Base-by-base conservation (phyloP, 495 filamentous ascomycete genomes). In the Parachaetomium inaequale region DNA sequence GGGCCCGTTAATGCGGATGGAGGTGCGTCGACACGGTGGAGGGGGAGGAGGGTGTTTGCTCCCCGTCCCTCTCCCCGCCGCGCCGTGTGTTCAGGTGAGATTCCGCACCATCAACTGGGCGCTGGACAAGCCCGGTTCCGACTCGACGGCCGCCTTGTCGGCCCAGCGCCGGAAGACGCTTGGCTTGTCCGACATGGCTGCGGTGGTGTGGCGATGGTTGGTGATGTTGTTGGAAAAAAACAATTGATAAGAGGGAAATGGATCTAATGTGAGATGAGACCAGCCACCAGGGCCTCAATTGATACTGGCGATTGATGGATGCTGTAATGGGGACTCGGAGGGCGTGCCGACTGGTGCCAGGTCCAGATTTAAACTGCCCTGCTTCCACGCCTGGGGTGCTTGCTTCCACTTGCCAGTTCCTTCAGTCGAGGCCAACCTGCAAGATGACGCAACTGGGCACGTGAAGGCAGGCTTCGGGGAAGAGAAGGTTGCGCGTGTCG, bases 51-150 rank as follows among this genome's bases (percentile, higher is more conserved):
- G n/a, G n/a, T 14, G 15, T 3, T 21, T 19, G 40, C 17, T 21
- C n/a, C 17, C n/a, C 40, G 15, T 43, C 40, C 19, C 49, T 4
- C 29, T 29, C 36, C 43, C 55, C 32, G 2, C 17, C 8, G 4
- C 53, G 19, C 10, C 19, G 54, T 21, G 36, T 34, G 54, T 25
- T 21, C 21, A 46, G 26, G 47, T 26, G 42, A 63, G 49, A 15
- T 36, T 66, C 63, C 74, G 66, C 75, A 81, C 78, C 78, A 97
- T 93, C 69, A 96, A 77, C 79, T 97, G 89, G 31, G 89, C 82
- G 66, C 85, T 91, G 45, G 86, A 89, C 69, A 97, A 80, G 29
- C 91, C 92, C 5, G 88, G 85, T 77, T 95, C 92, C 63, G 79
- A 74, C 43, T 86, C 76, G 58, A 93, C 90, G 28, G 88, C 87